Evolutionary conservation across 257 asterid genomes (phyloP).

Genomic region (Petunia secreta): DNA sequence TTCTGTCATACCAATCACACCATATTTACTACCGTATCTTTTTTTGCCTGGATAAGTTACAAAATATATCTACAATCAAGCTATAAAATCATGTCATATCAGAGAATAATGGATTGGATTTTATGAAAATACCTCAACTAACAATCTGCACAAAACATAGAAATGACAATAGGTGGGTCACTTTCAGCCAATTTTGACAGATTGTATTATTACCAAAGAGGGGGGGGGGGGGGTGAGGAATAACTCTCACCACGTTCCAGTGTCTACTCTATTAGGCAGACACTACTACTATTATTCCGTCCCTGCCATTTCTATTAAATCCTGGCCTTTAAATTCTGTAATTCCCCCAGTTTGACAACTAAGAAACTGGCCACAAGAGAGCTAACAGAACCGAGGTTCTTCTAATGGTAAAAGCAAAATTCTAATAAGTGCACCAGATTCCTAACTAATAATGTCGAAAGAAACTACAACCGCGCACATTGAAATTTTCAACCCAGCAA

Average conservation of each 20-base stretch:
- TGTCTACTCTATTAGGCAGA: neutral
- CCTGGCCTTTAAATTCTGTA: neutral
- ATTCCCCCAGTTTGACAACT: neutral
- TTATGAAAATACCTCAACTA: neutral
- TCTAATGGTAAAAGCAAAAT: neutral
- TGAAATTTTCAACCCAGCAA: neutral
- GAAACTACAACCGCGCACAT: conserved; percentile 15
- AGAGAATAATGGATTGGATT: conserved; percentile 6
- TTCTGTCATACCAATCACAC: neutral
- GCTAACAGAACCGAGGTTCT: neutral
- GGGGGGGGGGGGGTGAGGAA: neutral
- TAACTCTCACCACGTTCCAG: neutral
- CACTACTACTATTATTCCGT: neutral
- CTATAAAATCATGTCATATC: neutral
- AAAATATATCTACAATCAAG: neutral
- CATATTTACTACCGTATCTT: neutral
- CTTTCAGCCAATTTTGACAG: neutral
- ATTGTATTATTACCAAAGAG: neutral
- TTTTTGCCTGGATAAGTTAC: neutral
- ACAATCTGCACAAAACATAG: neutral
- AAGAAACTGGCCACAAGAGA: neutral
- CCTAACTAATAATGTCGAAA: neutral
- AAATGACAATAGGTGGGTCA: neutral
- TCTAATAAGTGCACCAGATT: neutral
- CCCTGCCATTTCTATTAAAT: neutral